A percentile compares a stretch with the other conserved stretches of the same genome.
These are phyloP conservation scores for Dioscorea cayenensis DNA, from an alignment of 116 monocot genomes.

Conservation along the genomic window DNA sequence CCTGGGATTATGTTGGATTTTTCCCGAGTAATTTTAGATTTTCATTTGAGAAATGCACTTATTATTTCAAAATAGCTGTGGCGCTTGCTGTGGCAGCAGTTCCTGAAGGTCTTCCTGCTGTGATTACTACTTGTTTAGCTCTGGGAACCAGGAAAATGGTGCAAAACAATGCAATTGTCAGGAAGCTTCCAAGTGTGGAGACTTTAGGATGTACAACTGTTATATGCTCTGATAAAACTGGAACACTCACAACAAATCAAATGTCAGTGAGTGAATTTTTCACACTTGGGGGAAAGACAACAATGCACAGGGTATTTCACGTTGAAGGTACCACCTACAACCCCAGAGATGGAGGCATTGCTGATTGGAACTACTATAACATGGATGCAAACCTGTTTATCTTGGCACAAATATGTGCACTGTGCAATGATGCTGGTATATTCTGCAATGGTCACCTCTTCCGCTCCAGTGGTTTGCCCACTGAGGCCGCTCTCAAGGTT, in stretches of 20 bases:
- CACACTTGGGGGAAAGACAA: conserved; percentile 37
- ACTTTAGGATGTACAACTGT: conserved; percentile 84
- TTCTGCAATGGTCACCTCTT: conserved; percentile 43
- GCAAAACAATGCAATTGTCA: conserved; percentile 67
- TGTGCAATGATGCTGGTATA: conserved; percentile 78
- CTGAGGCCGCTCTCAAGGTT: conserved; percentile 89
- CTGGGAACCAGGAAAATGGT: conserved; percentile 82
- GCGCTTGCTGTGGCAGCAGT: conserved; percentile 82
- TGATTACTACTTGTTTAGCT: conserved; percentile 74
- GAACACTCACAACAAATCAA: conserved; percentile 79
- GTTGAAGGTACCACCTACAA: conserved; percentile 77
- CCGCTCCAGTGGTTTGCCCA: conserved; percentile 60
- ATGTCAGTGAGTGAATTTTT: conserved; percentile 76
- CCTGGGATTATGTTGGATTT: conserved; percentile 41
- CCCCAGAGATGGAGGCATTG: conserved; percentile 64
- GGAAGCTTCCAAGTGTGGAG: conserved; percentile 83
- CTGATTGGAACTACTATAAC: conserved; percentile 33
- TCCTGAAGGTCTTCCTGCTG: conserved; percentile 80
- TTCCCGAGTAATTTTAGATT: conserved; percentile 42
- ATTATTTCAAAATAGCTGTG: conserved; percentile 77
- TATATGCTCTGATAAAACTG: conserved; percentile 84
- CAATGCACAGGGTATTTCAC: conserved; percentile 27
- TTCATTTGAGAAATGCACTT: conserved; percentile 80
- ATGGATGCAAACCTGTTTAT: conserved; percentile 52
- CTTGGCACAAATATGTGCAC: conserved; percentile 61